These are phyloP conservation scores for Rauvolfia tetraphylla DNA, from an alignment of 257 asterid genomes.

Conservation along the genomic window DNA sequence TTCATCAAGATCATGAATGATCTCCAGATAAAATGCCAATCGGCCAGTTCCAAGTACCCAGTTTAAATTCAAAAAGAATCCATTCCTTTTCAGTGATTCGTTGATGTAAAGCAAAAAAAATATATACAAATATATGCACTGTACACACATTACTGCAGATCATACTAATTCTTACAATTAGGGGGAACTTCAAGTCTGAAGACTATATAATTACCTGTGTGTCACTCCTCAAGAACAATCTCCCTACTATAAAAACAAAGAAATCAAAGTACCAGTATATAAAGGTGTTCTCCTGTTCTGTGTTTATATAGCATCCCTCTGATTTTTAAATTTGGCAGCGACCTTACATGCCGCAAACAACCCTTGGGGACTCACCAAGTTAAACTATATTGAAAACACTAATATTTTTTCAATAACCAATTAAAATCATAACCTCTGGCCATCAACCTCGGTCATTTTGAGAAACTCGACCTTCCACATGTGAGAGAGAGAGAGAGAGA, in stretches of 20 bases:
- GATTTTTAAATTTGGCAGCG: constrained; percentile 2
- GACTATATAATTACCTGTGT: background rate
- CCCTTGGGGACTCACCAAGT: background rate
- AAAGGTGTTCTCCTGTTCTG: background rate
- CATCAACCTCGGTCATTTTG: background rate
- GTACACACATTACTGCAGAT: background rate
- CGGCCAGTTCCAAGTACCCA: background rate
- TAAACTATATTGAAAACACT: background rate
- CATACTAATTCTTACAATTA: background rate
- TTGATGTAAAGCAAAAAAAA: background rate
- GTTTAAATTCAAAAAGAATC: background rate
- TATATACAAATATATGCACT: background rate
- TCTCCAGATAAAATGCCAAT: background rate
- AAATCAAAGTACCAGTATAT: background rate
- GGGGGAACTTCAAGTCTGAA: background rate
- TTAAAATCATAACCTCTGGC: background rate
- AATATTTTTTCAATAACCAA: background rate
- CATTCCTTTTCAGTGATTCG: background rate
- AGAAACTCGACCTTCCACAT: background rate
- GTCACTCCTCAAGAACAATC: background rate
- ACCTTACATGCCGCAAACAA: background rate
- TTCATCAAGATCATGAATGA: background rate
- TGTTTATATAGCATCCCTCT: background rate
- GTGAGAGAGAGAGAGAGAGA: background rate
- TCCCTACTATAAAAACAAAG: background rate